Conservation (phyloP, 805 yeast genomes). For the Grigorovia yakushimaensis region DNA sequence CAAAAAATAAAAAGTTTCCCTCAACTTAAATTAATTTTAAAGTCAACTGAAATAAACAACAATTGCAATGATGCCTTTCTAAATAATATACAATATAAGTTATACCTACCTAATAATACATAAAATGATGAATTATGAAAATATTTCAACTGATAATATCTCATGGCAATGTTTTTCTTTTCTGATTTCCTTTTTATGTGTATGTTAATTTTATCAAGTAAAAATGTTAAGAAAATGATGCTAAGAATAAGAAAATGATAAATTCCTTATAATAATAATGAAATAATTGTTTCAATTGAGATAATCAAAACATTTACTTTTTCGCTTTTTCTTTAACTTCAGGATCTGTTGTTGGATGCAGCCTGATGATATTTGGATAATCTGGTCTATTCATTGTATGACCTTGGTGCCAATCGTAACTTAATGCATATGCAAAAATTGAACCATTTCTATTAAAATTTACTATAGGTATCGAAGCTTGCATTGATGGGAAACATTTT, state of each 20-base stretch:
- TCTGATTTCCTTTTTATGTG: neutral
- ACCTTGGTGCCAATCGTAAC: slow-evolving; percentile 97
- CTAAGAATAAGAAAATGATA: too few relatives aligned
- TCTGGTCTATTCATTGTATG: slow-evolving; percentile 66
- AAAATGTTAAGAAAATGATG: neutral
- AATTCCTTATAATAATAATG: too few relatives aligned
- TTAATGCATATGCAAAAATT: slow-evolving; percentile 80
- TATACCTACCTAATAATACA: neutral
- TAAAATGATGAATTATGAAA: neutral
- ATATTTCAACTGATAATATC: too few relatives aligned
- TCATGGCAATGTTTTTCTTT: too few relatives aligned
- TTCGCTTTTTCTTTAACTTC: slow-evolving; percentile 56
- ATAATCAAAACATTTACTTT: too few relatives aligned
- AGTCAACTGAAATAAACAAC: too few relatives aligned
- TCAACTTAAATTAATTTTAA: neutral
- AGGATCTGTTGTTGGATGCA: slow-evolving; percentile 78
- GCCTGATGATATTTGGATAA: slow-evolving; percentile 62
- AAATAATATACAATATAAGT: neutral
- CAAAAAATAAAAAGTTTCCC: too few relatives aligned
- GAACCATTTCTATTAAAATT: slow-evolving; percentile 77
- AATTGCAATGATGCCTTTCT: neutral
- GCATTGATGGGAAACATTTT: slow-evolving; percentile 63
- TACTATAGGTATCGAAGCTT: slow-evolving; percentile 61
- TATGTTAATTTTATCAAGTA: neutral
- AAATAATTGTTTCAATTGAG: too few relatives aligned